Percentiles rank a stretch among this genome's conserved stretches.
Evolutionary conservation across 2,329 filamentous ascomycete genomes (phyloP).

Genomic region (Fusarium lateritium): DNA sequence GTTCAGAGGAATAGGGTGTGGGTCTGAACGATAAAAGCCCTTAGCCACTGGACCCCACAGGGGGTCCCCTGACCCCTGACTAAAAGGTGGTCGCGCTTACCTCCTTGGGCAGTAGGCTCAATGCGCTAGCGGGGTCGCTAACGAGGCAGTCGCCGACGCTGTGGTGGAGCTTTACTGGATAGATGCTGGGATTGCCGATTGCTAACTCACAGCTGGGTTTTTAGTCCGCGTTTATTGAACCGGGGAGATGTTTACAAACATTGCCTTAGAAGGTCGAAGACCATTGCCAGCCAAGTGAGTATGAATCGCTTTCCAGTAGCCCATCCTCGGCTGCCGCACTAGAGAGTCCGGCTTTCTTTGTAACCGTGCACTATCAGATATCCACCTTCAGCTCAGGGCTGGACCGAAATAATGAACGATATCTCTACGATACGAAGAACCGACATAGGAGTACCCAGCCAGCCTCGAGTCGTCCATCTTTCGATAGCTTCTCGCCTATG

Average conservation of each 20-base stretch:
- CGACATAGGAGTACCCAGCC: neutral
- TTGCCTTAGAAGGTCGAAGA: constrained; percentile 1
- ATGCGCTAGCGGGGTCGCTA: constrained; percentile 18
- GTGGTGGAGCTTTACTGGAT: constrained; percentile 20
- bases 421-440: constrained; percentile 20
- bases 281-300: neutral
- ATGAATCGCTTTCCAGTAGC: constrained; percentile 16
- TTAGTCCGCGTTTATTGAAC: neutral
- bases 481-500: neutral
- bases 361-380: constrained; percentile 4
- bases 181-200: constrained; percentile 21
- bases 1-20: constrained; percentile 20
- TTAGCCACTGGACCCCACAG: constrained; percentile 20
- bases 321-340: constrained; percentile 30
- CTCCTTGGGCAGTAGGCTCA: neutral
- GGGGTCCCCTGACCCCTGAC: constrained; percentile 32
- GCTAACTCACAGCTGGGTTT: constrained; percentile 10
- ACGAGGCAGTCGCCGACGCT: constrained; percentile 28
- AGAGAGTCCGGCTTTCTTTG: constrained; percentile 9
- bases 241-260: constrained; percentile 6
- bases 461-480: neutral
- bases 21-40: constrained; percentile 26
- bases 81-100: constrained; percentile 19
- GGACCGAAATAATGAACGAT: constrained; percentile 3
- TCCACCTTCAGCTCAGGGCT: constrained; percentile 17